Conservation (phyloP, 257 asterid species). For the Henckelia pumila region DNA sequence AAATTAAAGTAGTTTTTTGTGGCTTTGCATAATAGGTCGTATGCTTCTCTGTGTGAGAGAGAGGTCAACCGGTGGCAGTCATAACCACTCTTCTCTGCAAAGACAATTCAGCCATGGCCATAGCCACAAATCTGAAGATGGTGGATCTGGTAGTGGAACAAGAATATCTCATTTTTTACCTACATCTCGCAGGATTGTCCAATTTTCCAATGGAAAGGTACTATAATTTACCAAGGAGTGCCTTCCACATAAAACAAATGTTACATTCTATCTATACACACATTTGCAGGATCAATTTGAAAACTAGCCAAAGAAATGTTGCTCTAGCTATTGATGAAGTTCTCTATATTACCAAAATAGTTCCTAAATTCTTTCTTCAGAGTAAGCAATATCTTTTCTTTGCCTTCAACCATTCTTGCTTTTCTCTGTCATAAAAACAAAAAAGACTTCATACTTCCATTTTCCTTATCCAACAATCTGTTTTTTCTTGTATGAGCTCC, state of each 20-base stretch:
- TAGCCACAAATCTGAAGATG: constrained; percentile 79
- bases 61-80: constrained; percentile 69
- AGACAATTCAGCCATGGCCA: constrained; percentile 96
- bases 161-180: constrained; percentile 96
- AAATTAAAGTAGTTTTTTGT: constrained; percentile 12
- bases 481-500: background rate
- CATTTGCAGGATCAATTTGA: background rate
- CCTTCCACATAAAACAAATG: background rate
- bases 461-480: background rate
- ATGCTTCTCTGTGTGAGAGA: constrained; percentile 99
- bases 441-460: background rate
- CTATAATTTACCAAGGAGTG: constrained; percentile 11
- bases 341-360: background rate
- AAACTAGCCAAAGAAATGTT: background rate
- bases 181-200: constrained; percentile 96
- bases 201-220: constrained; percentile 95
- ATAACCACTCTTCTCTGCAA: constrained; percentile 79
- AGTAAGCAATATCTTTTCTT: too few species aligned
- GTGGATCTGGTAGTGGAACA: constrained; percentile 73
- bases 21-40: constrained; percentile 56
- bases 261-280: background rate
- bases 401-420: background rate
- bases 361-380: background rate
- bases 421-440: too few species aligned
- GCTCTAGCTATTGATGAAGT: background rate